A percentile compares a stretch with the other conserved stretches of the same genome.
Conservation (phyloP, 495 filamentous ascomycete genomes). For the Penicillium robsamsonii region DNA sequence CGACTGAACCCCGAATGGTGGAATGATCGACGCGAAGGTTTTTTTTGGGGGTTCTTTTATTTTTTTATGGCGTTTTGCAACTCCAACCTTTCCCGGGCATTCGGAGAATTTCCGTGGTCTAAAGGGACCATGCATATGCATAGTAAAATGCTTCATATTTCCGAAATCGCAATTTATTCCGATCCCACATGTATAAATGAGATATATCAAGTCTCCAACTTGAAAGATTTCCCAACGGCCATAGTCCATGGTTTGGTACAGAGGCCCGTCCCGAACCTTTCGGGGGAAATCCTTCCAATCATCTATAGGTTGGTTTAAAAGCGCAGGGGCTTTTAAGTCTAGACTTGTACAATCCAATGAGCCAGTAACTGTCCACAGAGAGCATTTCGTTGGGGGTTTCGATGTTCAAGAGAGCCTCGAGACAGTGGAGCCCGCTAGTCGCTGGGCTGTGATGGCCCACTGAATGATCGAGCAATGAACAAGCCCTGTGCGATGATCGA, state of each 20-base stretch:
- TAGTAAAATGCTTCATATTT: background rate
- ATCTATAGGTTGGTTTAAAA: background rate
- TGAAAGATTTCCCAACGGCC: conserved; percentile 1
- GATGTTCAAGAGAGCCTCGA: conserved; percentile 3
- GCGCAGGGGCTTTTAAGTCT: background rate
- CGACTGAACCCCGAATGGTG: conserved; percentile 3
- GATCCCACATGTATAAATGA: background rate
- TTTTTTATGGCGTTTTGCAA: background rate
- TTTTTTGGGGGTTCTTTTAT: conserved; percentile 1
- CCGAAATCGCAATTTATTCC: background rate
- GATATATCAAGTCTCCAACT: background rate
- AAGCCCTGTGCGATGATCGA: conserved; percentile 4
- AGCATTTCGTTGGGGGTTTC: background rate
- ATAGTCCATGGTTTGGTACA: conserved; percentile 24
- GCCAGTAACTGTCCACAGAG: background rate
- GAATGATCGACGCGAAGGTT: conserved; percentile 1
- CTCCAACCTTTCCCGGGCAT: conserved; percentile 3
- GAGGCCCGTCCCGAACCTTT: conserved; percentile 32
- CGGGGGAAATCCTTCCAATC: background rate
- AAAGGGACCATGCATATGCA: conserved; percentile 12
- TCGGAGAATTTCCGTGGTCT: conserved; percentile 28
- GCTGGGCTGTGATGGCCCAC: conserved; percentile 21
- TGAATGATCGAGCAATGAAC: conserved; percentile 14
- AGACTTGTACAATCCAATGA: background rate
- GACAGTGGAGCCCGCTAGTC: conserved; percentile 15